Evolutionary conservation across 2,329 filamentous ascomycete genomes (phyloP), one percentile per base, ranked within the genome.

Genomic region (Botrytis deweyae): DNA sequence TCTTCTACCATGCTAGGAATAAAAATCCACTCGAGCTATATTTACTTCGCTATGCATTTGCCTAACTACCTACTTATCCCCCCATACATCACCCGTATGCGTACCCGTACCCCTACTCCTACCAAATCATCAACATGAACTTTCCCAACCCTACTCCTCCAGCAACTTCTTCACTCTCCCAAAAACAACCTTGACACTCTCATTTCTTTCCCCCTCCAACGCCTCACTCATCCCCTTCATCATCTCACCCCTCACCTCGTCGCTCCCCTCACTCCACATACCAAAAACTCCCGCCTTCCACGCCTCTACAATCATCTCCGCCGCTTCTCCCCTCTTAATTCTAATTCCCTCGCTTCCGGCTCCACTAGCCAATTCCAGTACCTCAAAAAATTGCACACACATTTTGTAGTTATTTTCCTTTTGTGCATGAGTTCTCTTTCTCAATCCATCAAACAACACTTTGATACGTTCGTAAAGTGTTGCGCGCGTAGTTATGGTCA

Each of bases 241-340:
- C 69, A 81, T 79, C 22, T 75, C 74, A 44, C 61, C 65, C 61
- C 74, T 77, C 46, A 76, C 76, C 25, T 73, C 75, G 29, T 76
- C 75, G 69, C 77, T 77, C 3, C 74, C 78, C 12, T 79, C 77
- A 42, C 62, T 70, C n/a, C 65, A 74, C 72, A 72, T 74, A 1
- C 81, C 80, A 75, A 81, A 81, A 0, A 80, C 74, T 4, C 79
- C 80, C 36, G 74, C 75, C 10, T 70, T 70, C 49, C 80, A 69
- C 8, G 78, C 78, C 63, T 77, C 74, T 7, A 78, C 76, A 12
- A 82, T 76, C 72, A 76, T 76, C 44, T 80, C 78, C 18, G 79
- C 80, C 42, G 81, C 81, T 59, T 82, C 80, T 1, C 75, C 79
- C 55, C 80, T 78, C 75, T 81, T 82, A 14, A 77, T 72, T 70